Percentiles rank a stretch among this genome's conserved stretches.
phyloP scores from a whole-genome alignment of 1,284 basidiomycete species.

The Ceratobasidium papillatum region DNA sequence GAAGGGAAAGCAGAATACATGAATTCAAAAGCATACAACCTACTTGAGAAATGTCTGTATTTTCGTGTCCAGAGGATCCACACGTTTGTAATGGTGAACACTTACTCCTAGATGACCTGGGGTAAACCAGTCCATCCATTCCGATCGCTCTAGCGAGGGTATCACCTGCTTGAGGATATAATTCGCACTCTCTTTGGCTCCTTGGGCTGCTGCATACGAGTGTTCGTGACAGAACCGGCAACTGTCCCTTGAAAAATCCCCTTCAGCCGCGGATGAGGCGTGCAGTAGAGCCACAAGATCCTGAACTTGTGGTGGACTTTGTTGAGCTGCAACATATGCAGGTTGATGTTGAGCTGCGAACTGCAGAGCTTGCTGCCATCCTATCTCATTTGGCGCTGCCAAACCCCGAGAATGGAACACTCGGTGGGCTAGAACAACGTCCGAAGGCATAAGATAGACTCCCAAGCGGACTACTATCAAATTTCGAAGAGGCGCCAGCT shows the following conservation, averaged over 20 bases:
- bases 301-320: neutral
- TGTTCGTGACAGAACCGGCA: conserved; percentile 18
- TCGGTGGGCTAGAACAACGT: conserved; percentile 22
- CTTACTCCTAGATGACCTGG: conserved; percentile 25
- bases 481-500: conserved; percentile 12
- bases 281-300: conserved; percentile 33
- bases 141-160: conserved; percentile 5
- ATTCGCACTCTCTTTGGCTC: conserved; percentile 6
- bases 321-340: neutral
- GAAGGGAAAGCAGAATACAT: too few species aligned
- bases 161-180: conserved; percentile 5
- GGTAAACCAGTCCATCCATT: conserved; percentile 38
- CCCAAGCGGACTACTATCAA: conserved; percentile 12
- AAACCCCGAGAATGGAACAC: conserved; percentile 16
- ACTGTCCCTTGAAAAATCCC: neutral
- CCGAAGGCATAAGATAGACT: conserved; percentile 22
- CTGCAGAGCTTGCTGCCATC: conserved; percentile 15
- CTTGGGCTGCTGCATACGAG: neutral
- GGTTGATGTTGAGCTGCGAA: neutral
- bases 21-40: too few species aligned
- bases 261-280: neutral
- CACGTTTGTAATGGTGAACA: neutral
- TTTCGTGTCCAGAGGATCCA: neutral
- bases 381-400: conserved; percentile 14
- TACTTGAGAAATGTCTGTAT: too few species aligned